Evolutionary conservation across 2,329 filamentous ascomycete species (phyloP).

Genomic region (Catunica adiposa): DNA sequence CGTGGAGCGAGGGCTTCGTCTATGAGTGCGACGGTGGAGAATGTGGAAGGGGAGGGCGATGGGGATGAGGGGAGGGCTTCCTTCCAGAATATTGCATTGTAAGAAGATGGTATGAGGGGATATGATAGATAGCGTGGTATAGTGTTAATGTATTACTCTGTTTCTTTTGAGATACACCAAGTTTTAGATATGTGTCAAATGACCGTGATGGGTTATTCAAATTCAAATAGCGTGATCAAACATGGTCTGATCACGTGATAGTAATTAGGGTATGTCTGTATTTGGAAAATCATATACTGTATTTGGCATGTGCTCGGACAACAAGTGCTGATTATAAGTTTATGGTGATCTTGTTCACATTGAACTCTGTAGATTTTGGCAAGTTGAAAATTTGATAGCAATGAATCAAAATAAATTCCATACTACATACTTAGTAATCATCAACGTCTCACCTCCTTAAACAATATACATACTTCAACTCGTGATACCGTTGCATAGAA

Average conservation of each 20-base stretch:
- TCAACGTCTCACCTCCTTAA: not conserved
- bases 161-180: no score
- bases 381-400: no score
- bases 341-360: not conserved
- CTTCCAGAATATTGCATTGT: conserved; percentile 13
- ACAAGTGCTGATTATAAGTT: not conserved
- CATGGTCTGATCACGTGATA: no score
- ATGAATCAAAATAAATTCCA: not conserved
- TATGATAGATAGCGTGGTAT: not conserved
- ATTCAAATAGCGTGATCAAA: no score
- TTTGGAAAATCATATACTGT: no score
- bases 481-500: no score
- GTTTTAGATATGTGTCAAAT: no score
- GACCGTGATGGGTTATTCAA: no score
- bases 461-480: not conserved
- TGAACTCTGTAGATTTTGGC: no score
- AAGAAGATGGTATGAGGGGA: not conserved
- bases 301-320: no score
- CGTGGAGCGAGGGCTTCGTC: conserved; percentile 17
- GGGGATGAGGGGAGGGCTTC: conserved; percentile 18
- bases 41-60: conserved; percentile 21
- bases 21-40: conserved; percentile 17
- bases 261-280: no score
- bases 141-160: not conserved
- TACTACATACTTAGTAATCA: not conserved